A percentile compares a stretch with the other conserved stretches of the same genome.
phyloP scores from a whole-genome alignment of 805 yeast genomes.

The Yarrowia sp. region DNA sequence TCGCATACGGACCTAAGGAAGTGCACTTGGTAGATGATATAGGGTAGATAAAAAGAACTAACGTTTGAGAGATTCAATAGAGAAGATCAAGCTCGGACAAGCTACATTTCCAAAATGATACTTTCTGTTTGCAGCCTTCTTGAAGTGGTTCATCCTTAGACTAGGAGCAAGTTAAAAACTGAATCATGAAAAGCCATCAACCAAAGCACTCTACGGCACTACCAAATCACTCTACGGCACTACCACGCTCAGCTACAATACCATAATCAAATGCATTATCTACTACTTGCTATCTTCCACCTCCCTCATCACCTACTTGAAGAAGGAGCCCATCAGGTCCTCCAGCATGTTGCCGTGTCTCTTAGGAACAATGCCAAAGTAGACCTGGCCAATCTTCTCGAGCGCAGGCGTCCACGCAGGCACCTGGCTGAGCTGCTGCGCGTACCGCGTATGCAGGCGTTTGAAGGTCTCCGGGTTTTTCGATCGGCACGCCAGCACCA shows the following conservation, averaged over 20 bases:
- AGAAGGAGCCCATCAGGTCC: conserved; percentile 72
- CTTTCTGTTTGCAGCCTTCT: no score
- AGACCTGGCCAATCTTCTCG: conserved; percentile 57
- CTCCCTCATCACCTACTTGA: conserved; percentile 32
- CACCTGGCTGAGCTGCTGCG: conserved; percentile 36
- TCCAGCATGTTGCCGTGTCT: conserved; percentile 58
- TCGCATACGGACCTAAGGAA: neutral
- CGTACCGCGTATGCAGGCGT: conserved; percentile 53
- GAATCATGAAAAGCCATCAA: no score
- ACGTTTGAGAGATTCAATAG: no score
- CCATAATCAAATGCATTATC: neutral
- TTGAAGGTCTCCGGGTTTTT: conserved; percentile 52
- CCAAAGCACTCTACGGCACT: no score
- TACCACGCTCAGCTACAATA: no score
- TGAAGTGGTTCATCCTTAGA: no score
- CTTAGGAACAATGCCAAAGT: conserved; percentile 56
- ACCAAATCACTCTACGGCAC: no score
- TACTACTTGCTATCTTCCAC: neutral
- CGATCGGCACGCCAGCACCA: conserved; percentile 58
- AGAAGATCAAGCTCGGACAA: no score
- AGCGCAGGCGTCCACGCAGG: conserved; percentile 48
- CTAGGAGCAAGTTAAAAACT: no score
- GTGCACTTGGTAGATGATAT: no score
- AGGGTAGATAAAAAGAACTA: no score
- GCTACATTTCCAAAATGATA: no score